Conservation (phyloP, 805 yeast genomes). For the Candida caryicola region DNA sequence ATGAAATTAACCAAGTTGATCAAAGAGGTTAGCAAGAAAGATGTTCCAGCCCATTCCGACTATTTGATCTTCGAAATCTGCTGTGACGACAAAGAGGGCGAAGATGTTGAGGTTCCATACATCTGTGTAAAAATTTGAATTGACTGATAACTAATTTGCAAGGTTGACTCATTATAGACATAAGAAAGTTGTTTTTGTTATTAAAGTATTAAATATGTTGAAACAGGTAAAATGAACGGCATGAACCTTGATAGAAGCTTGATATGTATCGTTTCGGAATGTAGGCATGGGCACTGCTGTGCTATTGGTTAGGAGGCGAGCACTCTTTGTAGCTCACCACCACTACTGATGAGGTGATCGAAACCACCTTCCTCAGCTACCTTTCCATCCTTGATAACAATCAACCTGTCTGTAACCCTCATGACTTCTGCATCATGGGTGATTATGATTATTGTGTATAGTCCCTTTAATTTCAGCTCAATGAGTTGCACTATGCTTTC, state of each 20-base stretch:
- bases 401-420: conserved; percentile 49
- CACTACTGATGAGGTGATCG: conserved; percentile 18
- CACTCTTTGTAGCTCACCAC: conserved; percentile 25
- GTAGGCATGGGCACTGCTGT: no score
- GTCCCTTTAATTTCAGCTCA: conserved; percentile 24
- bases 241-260: neutral
- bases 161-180: no score
- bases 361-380: conserved; percentile 46
- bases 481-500: conserved; percentile 50
- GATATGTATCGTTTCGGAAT: neutral
- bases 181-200: no score
- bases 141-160: no score
- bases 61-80: conserved; percentile 86
- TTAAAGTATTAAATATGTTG: no score
- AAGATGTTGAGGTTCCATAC: conserved; percentile 94
- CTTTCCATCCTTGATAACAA: conserved; percentile 49
- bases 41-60: conserved; percentile 67
- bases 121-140: conserved; percentile 52
- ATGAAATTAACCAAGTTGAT: conserved; percentile 72
- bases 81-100: conserved; percentile 88
- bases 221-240: no score
- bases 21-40: conserved; percentile 82
- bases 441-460: conserved; percentile 51
- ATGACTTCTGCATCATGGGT: conserved; percentile 75
- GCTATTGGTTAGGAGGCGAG: neutral